A percentile compares a stretch with the other conserved stretches of the same genome.
Evolutionary conservation across 208 protist genomes (phyloP).

Genomic region (Leishmania gerbilli): DNA sequence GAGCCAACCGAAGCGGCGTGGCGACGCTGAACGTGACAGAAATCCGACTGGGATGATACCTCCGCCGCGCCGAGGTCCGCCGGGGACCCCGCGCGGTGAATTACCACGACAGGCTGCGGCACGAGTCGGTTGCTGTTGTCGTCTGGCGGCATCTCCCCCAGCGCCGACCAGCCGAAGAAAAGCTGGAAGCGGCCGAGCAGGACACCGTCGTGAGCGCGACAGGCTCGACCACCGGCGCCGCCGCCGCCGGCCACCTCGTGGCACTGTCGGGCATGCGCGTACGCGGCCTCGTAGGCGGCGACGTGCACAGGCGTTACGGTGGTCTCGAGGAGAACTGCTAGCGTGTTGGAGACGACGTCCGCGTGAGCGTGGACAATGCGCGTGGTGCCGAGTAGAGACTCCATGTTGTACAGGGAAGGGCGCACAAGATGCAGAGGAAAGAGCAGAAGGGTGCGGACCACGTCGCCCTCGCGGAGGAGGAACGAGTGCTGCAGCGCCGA

Average conservation of each 20-base stretch:
- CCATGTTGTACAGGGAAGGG: constrained; percentile 64
- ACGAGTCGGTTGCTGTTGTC: constrained; percentile 74
- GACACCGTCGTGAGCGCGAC: constrained; percentile 19
- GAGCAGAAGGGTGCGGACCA: constrained; percentile 55
- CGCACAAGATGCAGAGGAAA: constrained; percentile 78
- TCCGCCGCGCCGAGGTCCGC: neutral
- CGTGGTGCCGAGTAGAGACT: constrained; percentile 43
- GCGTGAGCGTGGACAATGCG: constrained; percentile 52
- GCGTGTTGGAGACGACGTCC: constrained; percentile 65
- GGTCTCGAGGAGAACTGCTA: constrained; percentile 61
- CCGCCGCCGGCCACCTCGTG: constrained; percentile 4
- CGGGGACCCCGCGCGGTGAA: constrained; percentile 5
- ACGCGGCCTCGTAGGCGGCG: constrained; percentile 30
- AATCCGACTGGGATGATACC: neutral
- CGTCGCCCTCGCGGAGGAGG: constrained; percentile 47
- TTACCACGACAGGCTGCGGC: constrained; percentile 62
- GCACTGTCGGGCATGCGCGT: constrained; percentile 16
- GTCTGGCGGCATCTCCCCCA: constrained; percentile 69
- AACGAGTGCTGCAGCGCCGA: neutral
- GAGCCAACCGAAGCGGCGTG: neutral
- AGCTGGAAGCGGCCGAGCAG: constrained; percentile 60
- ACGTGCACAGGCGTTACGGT: constrained; percentile 49
- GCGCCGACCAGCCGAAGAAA: constrained; percentile 61
- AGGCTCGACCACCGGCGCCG: neutral
- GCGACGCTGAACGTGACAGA: constrained; percentile 14